phyloP scores from a whole-genome alignment of 129 eudicot species.

The Heracleum sosnowskyi region DNA sequence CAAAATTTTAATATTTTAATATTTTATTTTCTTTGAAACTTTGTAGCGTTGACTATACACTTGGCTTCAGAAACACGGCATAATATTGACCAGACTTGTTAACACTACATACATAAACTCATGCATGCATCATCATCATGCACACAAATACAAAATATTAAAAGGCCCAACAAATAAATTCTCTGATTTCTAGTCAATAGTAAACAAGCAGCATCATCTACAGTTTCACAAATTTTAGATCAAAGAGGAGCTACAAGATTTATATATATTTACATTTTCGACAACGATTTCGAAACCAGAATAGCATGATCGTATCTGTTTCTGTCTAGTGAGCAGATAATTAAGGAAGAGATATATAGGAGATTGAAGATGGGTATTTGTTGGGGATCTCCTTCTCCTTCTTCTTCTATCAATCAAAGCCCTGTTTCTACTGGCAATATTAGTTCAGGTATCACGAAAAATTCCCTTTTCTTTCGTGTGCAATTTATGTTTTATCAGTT shows the following conservation, averaged over 20 bases:
- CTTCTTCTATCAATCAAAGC: conserved; percentile 22
- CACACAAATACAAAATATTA: neutral
- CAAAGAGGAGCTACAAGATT: neutral
- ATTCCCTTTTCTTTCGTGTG: neutral
- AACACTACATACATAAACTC: neutral
- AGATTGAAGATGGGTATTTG: conserved; percentile 31
- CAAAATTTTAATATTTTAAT: too few relatives aligned
- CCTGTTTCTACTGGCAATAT: conserved; percentile 20
- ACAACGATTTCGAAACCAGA: neutral
- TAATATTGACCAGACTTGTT: neutral
- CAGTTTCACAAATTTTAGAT: neutral
- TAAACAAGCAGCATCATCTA: neutral
- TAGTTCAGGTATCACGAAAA: conserved; percentile 16
- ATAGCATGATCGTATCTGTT: neutral
- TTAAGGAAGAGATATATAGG: neutral
- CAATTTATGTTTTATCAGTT: neutral
- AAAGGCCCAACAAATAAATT: neutral
- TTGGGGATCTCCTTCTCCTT: conserved; percentile 30
- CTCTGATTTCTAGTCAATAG: neutral
- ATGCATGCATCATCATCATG: neutral
- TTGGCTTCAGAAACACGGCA: neutral
- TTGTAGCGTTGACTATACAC: neutral
- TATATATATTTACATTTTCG: neutral
- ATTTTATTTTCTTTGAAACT: neutral
- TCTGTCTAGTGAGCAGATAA: neutral